phyloP scores from a whole-genome alignment of 1,139 yeast genomes.

The Geotrichum australiense region DNA sequence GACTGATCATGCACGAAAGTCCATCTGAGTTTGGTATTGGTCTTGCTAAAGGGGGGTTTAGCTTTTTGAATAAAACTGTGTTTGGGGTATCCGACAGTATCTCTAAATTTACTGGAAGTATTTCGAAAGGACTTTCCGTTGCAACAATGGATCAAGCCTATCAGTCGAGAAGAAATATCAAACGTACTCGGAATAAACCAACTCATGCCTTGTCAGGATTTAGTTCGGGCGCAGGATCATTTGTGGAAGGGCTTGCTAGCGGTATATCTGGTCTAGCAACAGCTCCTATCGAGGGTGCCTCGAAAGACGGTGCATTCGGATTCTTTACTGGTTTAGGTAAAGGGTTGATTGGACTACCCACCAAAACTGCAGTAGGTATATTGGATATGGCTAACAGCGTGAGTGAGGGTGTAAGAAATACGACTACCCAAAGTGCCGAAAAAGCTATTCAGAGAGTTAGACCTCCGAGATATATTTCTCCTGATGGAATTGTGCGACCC shows the following conservation, averaged over 20 bases:
- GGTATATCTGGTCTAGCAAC: conserved; percentile 87
- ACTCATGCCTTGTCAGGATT: conserved; percentile 85
- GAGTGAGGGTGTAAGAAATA: conserved; percentile 87
- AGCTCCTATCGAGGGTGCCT: conserved; percentile 87
- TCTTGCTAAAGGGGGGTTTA: conserved; percentile 89
- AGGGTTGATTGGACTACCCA: conserved; percentile 88
- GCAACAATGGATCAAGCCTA: conserved; percentile 81
- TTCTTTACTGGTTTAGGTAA: conserved; percentile 89
- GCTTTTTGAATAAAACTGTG: conserved; percentile 88
- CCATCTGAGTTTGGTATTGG: conserved; percentile 96
- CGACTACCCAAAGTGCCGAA: conserved; percentile 82
- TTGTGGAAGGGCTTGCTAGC: conserved; percentile 76
- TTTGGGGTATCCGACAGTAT: conserved; percentile 92
- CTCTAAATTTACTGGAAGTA: conserved; percentile 84
- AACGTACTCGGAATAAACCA: conserved; percentile 69
- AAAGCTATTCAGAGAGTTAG: conserved; percentile 75
- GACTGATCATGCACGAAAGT: conserved; percentile 84
- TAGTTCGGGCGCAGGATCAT: conserved; percentile 79
- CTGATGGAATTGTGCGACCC: conserved; percentile 63
- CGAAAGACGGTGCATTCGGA: conserved; percentile 77
- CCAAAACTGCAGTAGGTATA: conserved; percentile 92
- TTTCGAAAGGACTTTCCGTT: conserved; percentile 87
- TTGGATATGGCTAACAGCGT: conserved; percentile 87
- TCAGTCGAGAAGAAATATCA: conserved; percentile 71
- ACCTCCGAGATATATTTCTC: conserved; percentile 66